phyloP scores from a whole-genome alignment of 257 asterid species.

The Ligustrum vulgare region DNA sequence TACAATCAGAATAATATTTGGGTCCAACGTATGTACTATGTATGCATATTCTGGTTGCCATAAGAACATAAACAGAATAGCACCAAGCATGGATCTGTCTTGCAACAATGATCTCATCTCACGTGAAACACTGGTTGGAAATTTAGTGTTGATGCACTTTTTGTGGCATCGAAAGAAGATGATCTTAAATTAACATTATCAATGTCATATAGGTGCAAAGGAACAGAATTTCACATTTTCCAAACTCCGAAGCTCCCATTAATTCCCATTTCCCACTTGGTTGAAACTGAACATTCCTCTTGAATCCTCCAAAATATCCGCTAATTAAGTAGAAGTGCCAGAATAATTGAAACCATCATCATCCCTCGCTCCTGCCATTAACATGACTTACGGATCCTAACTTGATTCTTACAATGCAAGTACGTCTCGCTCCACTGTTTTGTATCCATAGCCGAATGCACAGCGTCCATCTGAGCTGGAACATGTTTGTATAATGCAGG shows the following conservation, averaged over 20 bases:
- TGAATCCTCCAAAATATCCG: not conserved
- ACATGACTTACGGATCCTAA: too few species aligned
- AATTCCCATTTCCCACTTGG: slow-evolving; percentile 8
- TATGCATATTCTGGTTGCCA: not conserved
- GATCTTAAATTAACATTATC: not conserved
- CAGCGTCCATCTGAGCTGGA: too few species aligned
- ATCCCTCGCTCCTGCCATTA: too few species aligned
- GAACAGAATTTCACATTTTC: slow-evolving; percentile 24
- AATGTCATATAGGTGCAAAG: not conserved
- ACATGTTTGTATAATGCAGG: too few species aligned
- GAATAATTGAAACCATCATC: slow-evolving; percentile 21
- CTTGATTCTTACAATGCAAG: too few species aligned
- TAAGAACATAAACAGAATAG: not conserved
- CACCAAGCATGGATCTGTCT: not conserved
- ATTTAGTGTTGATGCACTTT: not conserved
- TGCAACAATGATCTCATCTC: too few species aligned
- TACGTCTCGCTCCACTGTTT: too few species aligned
- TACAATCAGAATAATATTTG: not conserved
- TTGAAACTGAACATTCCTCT: not conserved
- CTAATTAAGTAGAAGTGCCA: slow-evolving; percentile 18
- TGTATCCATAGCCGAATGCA: too few species aligned
- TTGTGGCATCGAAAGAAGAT: slow-evolving; percentile 13
- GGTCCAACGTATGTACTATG: not conserved
- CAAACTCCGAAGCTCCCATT: slow-evolving; percentile 4
- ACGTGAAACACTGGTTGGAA: too few species aligned